Evolutionary conservation across 2,329 filamentous ascomycete species (phyloP).

Genomic region (Claviceps sp.): DNA sequence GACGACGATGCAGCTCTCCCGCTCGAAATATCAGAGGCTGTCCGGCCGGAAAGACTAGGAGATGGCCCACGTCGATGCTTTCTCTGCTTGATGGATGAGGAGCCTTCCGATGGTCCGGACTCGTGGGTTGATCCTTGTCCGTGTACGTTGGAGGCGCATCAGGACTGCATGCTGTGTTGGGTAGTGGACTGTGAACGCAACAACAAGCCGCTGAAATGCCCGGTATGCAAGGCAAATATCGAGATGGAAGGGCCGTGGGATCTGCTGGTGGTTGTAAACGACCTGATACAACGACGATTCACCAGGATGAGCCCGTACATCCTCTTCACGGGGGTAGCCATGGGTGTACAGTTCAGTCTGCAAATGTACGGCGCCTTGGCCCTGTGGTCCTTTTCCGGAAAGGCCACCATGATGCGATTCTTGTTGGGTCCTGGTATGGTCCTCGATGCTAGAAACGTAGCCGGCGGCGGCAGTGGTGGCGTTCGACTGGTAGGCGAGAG

Average conservation of each 20-base stretch:
- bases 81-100: conserved; percentile 47
- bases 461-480: conserved; percentile 8
- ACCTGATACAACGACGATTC: conserved; percentile 42
- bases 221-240: conserved; percentile 79
- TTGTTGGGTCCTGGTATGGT: conserved; percentile 22
- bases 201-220: conserved; percentile 60
- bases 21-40: conserved; percentile 8
- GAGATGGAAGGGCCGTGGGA: conserved; percentile 62
- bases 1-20: conserved; percentile 4
- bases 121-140: conserved; percentile 80
- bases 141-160: conserved; percentile 82
- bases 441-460: conserved; percentile 13
- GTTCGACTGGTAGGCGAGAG: conserved; percentile 16
- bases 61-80: conserved; percentile 38
- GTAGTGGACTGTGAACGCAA: conserved; percentile 71
- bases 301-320: conserved; percentile 45
- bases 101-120: conserved; percentile 31
- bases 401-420: conserved; percentile 28
- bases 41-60: conserved; percentile 7
- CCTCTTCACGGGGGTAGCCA: conserved; percentile 44
- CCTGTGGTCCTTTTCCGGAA: conserved; percentile 38
- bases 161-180: conserved; percentile 82
- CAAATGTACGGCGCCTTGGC: conserved; percentile 40
- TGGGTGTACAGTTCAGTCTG: conserved; percentile 36
- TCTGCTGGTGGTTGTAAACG: conserved; percentile 52